phyloP scores from a whole-genome alignment of 805 yeast species.

The Myxozyma neotropica region DNA sequence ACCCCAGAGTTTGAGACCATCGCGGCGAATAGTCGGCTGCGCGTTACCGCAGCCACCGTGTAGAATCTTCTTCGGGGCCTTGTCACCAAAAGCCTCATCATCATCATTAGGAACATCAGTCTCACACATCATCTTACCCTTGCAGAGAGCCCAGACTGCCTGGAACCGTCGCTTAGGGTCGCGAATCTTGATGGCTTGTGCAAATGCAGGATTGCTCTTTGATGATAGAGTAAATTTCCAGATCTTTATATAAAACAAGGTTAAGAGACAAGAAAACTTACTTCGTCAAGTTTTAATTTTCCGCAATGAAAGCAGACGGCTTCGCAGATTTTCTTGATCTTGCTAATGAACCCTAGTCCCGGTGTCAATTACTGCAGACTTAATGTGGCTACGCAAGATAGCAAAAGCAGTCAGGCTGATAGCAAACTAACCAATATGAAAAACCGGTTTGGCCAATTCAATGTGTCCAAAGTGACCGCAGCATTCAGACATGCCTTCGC shows the following conservation, averaged over 20 bases:
- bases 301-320: constrained; percentile 99
- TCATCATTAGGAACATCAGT: constrained; percentile 70
- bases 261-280: constrained; percentile 38
- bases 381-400: background rate
- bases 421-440: constrained; percentile 72
- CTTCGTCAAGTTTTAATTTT: constrained; percentile 83
- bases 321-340: constrained; percentile 92
- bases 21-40: constrained; percentile 94
- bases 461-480: constrained; percentile 99
- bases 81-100: constrained; percentile 51
- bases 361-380: background rate
- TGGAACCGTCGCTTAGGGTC: constrained; percentile 96
- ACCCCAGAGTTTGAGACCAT: constrained; percentile 94
- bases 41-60: constrained; percentile 99
- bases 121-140: constrained; percentile 89
- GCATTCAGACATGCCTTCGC: constrained; percentile 98
- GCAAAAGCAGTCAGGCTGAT: background rate
- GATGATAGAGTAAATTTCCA: constrained; percentile 6
- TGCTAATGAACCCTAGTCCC: constrained; percentile 63
- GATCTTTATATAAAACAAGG: background rate
- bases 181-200: constrained; percentile 82
- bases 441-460: constrained; percentile 96
- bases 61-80: constrained; percentile 50
- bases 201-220: constrained; percentile 67
- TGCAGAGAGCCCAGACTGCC: constrained; percentile 90